A percentile compares a stretch with the other conserved stretches of the same genome.
Evolutionary conservation across 768 basidiomycete genomes (phyloP).

Genomic region (Steccherinum ochraceum): DNA sequence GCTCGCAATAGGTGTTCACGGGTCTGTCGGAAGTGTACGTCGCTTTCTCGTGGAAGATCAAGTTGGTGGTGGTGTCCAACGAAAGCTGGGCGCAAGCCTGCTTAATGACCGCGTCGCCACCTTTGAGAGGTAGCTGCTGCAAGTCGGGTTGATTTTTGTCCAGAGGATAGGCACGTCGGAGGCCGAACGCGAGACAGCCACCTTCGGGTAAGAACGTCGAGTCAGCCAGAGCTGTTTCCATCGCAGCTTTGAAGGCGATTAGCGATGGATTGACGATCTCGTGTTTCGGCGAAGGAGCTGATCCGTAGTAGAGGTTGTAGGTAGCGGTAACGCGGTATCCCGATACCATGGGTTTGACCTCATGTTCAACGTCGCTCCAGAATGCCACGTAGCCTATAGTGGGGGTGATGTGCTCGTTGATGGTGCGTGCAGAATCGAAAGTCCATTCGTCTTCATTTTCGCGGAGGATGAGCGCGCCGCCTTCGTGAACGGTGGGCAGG

Average conservation of each 20-base stretch:
- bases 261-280: too few species aligned
- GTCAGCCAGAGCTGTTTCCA: conserved; percentile 25
- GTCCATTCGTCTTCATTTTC: conserved; percentile 18
- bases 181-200: conserved; percentile 33
- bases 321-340: conserved; percentile 37
- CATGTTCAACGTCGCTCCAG: conserved; percentile 35
- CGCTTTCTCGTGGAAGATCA: background rate
- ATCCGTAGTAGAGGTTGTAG: conserved; percentile 27
- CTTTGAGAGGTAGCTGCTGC: conserved; percentile 3
- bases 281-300: background rate
- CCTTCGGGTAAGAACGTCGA: conserved; percentile 31
- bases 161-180: conserved; percentile 30
- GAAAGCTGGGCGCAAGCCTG: conserved; percentile 2
- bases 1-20: background rate
- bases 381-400: conserved; percentile 32
- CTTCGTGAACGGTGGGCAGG: conserved; percentile 37
- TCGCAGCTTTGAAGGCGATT: conserved; percentile 13
- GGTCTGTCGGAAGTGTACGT: background rate
- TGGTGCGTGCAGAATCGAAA: conserved; percentile 24
- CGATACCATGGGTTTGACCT: conserved; percentile 30
- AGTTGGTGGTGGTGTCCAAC: background rate
- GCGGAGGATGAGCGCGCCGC: conserved; percentile 32
- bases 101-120: conserved; percentile 8
- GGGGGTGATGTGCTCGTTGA: conserved; percentile 1
- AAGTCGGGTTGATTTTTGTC: background rate